Evolutionary conservation across 1,284 basidiomycete species (phyloP).

Genomic region (Wolfiporia cocos): DNA sequence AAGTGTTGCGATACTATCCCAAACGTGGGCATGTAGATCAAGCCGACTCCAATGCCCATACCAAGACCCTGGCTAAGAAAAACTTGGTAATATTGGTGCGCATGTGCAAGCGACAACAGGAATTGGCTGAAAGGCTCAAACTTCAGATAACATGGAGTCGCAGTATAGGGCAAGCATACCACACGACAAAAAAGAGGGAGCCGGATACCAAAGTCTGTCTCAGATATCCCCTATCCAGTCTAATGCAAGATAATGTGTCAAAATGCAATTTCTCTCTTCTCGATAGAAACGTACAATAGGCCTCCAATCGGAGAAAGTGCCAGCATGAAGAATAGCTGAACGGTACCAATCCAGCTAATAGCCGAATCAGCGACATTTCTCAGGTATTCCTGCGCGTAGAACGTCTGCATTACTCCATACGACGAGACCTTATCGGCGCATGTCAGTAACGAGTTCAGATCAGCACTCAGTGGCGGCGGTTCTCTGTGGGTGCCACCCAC

Average conservation of each 20-base stretch:
- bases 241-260: neutral
- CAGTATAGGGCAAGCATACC: conserved; percentile 4
- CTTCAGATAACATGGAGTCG: neutral
- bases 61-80: conserved; percentile 31
- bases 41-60: conserved; percentile 34
- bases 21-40: conserved; percentile 23
- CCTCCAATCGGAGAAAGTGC: conserved; percentile 22
- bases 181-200: conserved; percentile 5
- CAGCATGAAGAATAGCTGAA: conserved; percentile 29
- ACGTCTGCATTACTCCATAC: conserved; percentile 6
- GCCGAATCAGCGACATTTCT: conserved; percentile 21
- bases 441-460: neutral
- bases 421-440: neutral
- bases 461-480: neutral
- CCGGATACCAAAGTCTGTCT: conserved; percentile 3
- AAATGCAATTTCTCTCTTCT: no score
- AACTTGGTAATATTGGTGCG: conserved; percentile 21
- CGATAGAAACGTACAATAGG: conserved; percentile 18
- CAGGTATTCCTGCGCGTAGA: conserved; percentile 1
- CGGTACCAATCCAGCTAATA: conserved; percentile 38
- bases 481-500: conserved; percentile 1
- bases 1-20: conserved; percentile 11
- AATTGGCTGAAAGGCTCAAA: conserved; percentile 14
- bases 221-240: conserved; percentile 13
- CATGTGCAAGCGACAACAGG: conserved; percentile 20